Evolutionary conservation across 2,329 filamentous ascomycete genomes (phyloP), one percentile per base, ranked within the genome.

Genomic region (Ophiocordyceps sinensis): DNA sequence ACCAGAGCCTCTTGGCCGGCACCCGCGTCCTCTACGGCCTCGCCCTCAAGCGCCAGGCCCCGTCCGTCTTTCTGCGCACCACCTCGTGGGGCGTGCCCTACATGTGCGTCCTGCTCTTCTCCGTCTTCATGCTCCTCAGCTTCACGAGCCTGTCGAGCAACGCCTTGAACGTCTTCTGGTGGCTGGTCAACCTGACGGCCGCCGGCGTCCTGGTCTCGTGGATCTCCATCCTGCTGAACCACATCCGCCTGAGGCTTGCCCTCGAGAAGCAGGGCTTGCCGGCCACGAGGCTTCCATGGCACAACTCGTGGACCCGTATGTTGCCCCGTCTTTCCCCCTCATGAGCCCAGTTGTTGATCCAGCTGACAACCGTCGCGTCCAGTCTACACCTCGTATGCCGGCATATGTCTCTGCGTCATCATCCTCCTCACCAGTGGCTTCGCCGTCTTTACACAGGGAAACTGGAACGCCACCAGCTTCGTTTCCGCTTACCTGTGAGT

Each of bases 351-450:
- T n/a, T n/a, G n/a, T n/a, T n/a, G n/a, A n/a, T n/a, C n/a, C n/a
- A 31, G 12, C 30, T 31, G 12, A 31, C 30, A 31, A 31, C 4
- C 23, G 23, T 9, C 3, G 5, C 23, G 23, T 19, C 23, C 10
- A 77, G 73, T 67, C 12, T 78, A 77, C 47, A 72, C 68, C 12
- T 82, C 82, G 0, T 79, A 69, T 48, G 58, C 63, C 9, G 73
- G 75, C 0, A 63, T 88, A 5, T 53, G 66, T 45, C 73, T 79
- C 64, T 75, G 70, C 51, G 62, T 77, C 26, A 57, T 82, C 34
- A 79, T 85, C 44, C 61, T 87, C 4, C 64, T 86, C 34, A 86
- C 82, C 4, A 74, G 76, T 31, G 82, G 82, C 1, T 86, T 86
- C 48, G 52, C 63, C 2, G 72, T 75, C 4, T 81, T 81, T 44